Evolutionary conservation across 495 filamentous ascomycete genomes (phyloP), one percentile per base, ranked within the genome.

Genomic region (Annulohypoxylon bovei): DNA sequence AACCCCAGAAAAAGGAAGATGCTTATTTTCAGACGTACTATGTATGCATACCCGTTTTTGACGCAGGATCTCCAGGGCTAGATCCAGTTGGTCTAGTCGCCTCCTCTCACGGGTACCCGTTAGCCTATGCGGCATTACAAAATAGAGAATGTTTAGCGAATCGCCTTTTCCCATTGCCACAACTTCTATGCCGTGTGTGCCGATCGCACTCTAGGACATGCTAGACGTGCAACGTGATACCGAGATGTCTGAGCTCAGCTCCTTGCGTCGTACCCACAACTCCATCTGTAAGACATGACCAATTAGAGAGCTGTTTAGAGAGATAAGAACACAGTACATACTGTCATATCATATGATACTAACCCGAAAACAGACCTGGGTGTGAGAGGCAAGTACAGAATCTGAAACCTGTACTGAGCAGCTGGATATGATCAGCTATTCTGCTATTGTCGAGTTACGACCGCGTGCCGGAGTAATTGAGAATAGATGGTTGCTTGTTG

Each of bases 1-100:
- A 57, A 66, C 56, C 62, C 68, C 62, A 62, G 67, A 57, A 71
- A 68, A 62, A 52, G 33, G 57, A 56, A 56, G 47, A 49, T 61
- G 67, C 54, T 70, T 50, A 33, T 55, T 39, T 50, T 22, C 18
- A 59, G 18, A 27, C 42, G 22, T 18, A n/a, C n/a, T n/a, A n/a
- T n/a, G n/a, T 18, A 23, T 40, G 16, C 7, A 22, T 50, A 14
- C 44, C 12, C 6, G 7, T 11, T 11, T 39, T 11, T 11, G 20
- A 22, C 3, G 16, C 6, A 18, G 42, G 42, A 47, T 47, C 42
- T 58, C 9, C 39, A 60, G 32, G 35, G n/a, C 20, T 32, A 59
- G 46, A 27, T 33, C 28, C 33, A 50, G 23, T n/a, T 28, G 6
- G 46, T n/a, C 23, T 28, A 50, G 46, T 12, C 23, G 46, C 9